Evolutionary conservation across 306 rosid species (phyloP).

Genomic region (Cucumis hystrix): DNA sequence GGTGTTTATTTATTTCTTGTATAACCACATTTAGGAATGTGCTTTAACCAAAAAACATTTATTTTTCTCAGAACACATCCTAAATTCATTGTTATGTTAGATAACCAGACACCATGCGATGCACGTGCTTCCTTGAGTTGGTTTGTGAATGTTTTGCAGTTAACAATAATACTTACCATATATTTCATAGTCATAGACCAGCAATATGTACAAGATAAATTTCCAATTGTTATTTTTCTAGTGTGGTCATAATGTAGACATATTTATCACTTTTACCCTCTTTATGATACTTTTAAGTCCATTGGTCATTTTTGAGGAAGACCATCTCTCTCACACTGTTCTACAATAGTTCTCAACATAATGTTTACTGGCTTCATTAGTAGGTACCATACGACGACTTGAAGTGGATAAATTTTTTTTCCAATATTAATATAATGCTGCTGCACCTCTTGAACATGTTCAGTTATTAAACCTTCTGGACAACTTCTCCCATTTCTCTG

Average conservation of each 20-base stretch:
- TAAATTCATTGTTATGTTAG: not conserved
- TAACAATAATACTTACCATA: not conserved
- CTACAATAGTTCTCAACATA: not conserved
- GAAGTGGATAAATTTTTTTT: not conserved
- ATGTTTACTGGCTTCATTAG: not conserved
- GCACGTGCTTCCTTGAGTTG: not conserved
- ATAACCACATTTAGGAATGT: not conserved
- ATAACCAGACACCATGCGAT: not conserved
- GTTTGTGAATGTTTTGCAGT: not conserved
- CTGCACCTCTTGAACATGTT: not conserved
- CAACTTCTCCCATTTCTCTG: not conserved
- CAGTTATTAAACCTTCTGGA: not conserved
- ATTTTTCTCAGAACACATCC: not conserved
- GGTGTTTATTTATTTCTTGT: not conserved
- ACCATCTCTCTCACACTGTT: not conserved
- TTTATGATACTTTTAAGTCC: not conserved
- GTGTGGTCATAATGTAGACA: not conserved
- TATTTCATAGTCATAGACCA: not conserved
- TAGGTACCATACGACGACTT: not conserved
- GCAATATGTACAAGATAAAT: not conserved
- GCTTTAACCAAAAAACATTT: not conserved
- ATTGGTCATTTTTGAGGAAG: not conserved
- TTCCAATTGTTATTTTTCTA: not conserved
- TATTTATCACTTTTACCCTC: not conserved
- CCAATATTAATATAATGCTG: not conserved